Percentiles rank a stretch among this genome's conserved stretches.
Conservation (phyloP, 2,329 filamentous ascomycete species). For the Fusarium incarnatum region DNA sequence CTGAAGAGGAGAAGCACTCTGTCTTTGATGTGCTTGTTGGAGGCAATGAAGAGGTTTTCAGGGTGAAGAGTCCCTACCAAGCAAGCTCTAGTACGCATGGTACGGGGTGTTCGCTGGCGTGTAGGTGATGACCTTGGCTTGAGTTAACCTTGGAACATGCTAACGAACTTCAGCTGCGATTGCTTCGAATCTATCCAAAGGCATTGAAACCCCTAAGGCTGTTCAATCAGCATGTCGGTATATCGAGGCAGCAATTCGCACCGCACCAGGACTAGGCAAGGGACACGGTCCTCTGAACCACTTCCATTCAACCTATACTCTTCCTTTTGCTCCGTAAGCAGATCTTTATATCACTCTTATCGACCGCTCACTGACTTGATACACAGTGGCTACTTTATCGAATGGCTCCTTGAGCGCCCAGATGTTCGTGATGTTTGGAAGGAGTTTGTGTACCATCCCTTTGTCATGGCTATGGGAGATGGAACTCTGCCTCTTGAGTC, state of each 20-base stretch:
- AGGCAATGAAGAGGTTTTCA: slow-evolving; percentile 62
- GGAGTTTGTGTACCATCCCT: slow-evolving; percentile 82
- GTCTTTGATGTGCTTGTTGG: slow-evolving; percentile 85
- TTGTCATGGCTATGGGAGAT: slow-evolving; percentile 80
- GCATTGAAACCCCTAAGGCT: slow-evolving; percentile 66
- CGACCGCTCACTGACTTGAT: background rate
- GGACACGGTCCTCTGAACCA: slow-evolving; percentile 82
- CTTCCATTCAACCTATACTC: slow-evolving; percentile 75
- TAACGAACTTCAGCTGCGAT: slow-evolving; percentile 68
- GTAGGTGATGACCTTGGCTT: slow-evolving; percentile 59
- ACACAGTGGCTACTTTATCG: slow-evolving; percentile 78
- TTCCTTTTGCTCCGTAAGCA: slow-evolving; percentile 75
- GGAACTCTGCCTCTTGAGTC: slow-evolving; percentile 79
- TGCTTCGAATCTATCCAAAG: slow-evolving; percentile 76
- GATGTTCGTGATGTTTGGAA: slow-evolving; percentile 83
- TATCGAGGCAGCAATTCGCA: slow-evolving; percentile 76
- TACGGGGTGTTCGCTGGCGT: slow-evolving; percentile 93
- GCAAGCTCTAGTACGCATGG: slow-evolving; percentile 87
- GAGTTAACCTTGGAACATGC: background rate
- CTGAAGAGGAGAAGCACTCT: slow-evolving; percentile 68
- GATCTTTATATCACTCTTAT: accelerated
- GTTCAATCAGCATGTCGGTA: slow-evolving; percentile 78
- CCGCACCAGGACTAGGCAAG: slow-evolving; percentile 70
- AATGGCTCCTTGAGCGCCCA: slow-evolving; percentile 80
- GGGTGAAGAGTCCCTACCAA: slow-evolving; percentile 78